Percentiles rank a stretch among this genome's conserved stretches.
phyloP scores from a whole-genome alignment of 371 early-diverging fungal genomes.

The Dichotomocladium elegans region DNA sequence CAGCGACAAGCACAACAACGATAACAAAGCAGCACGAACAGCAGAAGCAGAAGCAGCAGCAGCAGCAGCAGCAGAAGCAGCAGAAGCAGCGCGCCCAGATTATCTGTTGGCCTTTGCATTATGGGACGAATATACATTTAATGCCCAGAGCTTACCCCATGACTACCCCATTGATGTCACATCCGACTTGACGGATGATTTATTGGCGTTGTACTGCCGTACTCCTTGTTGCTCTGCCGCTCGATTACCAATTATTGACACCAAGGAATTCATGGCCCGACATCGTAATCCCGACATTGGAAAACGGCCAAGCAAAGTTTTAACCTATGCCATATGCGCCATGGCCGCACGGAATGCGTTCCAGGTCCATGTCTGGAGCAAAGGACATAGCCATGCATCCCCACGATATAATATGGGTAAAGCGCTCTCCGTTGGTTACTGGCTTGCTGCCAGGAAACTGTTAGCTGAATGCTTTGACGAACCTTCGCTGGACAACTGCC shows the following conservation, averaged over 20 bases:
- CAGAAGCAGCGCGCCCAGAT: constrained; percentile 11
- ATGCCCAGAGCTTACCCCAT: constrained; percentile 23
- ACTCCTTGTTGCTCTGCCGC: constrained; percentile 40
- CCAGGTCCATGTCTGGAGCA: constrained; percentile 45
- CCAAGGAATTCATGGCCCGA: constrained; percentile 23
- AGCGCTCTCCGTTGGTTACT: constrained; percentile 40
- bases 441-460: constrained; percentile 31
- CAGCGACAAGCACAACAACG: not conserved
- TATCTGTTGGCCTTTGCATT: constrained; percentile 21
- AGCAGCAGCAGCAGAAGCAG: constrained; percentile 8
- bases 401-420: constrained; percentile 44
- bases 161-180: constrained; percentile 40
- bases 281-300: constrained; percentile 17
- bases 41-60: constrained; percentile 6
- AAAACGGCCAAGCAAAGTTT: constrained; percentile 25
- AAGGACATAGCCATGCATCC: constrained; percentile 21
- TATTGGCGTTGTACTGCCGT: constrained; percentile 34
- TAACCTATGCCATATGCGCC: constrained; percentile 40
- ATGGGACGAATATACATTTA: constrained; percentile 30
- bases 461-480: constrained; percentile 40
- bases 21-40: not conserved
- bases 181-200: constrained; percentile 31
- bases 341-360: constrained; percentile 48
- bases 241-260: constrained; percentile 34
- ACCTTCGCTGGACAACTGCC: constrained; percentile 34